Evolutionary conservation across 139 green algal genomes (phyloP).

Genomic region (Micractinium conductrix): DNA sequence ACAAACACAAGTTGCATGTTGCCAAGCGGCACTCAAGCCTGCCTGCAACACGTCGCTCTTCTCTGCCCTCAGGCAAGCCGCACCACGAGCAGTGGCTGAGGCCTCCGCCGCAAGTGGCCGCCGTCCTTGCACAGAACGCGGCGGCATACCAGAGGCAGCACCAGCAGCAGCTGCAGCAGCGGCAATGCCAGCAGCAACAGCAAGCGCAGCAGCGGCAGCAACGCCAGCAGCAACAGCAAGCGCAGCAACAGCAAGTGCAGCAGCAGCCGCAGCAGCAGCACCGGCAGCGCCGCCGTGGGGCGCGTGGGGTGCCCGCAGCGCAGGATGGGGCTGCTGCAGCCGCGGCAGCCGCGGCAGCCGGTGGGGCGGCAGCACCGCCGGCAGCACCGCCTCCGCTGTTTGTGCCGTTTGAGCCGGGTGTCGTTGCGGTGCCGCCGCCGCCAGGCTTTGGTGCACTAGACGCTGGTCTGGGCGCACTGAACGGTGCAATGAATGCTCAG

Average conservation of each 20-base stretch:
- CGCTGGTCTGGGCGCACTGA: too few relatives aligned
- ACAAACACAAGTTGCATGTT: too few relatives aligned
- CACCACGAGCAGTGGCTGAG: constrained; percentile 1
- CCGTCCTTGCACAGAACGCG: background rate
- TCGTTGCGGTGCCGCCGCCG: background rate
- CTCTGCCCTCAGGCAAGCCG: too few relatives aligned
- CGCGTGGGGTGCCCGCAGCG: background rate
- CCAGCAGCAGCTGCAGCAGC: background rate
- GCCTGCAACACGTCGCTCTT: too few relatives aligned
- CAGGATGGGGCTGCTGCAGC: background rate
- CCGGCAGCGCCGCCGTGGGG: too few relatives aligned
- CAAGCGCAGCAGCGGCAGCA: background rate
- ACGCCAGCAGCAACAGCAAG: background rate
- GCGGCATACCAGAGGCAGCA: background rate
- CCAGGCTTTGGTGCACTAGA: too few relatives aligned
- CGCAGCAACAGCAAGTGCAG: background rate
- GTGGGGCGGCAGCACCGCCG: background rate
- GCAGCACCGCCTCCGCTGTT: background rate
- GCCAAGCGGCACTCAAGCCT: too few relatives aligned
- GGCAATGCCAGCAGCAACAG: background rate
- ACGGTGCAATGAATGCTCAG: too few relatives aligned
- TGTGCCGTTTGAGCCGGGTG: too few relatives aligned
- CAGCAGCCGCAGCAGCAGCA: background rate
- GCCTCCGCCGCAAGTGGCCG: background rate
- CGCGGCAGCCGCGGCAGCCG: background rate